Conservation (phyloP, 23 red algal species). For the Gracilaria caudata region DNA sequence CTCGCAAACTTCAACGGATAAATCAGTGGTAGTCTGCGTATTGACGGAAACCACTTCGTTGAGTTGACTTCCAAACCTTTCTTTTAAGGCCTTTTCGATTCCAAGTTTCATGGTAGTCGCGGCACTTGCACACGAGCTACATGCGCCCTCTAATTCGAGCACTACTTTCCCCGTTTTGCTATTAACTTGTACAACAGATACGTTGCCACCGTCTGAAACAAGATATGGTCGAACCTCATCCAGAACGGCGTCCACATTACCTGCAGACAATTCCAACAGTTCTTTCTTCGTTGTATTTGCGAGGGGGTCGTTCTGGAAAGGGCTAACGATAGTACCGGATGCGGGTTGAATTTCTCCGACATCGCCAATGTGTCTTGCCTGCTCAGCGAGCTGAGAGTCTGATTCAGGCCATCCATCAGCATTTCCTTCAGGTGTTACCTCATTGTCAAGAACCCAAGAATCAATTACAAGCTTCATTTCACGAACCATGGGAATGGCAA, state of each 20-base stretch:
- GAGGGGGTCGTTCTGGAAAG: conserved; percentile 55
- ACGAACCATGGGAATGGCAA: conserved; percentile 52
- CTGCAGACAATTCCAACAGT: conserved; percentile 34
- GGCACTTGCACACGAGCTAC: conserved; percentile 78
- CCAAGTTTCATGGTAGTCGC: conserved; percentile 91
- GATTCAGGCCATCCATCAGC: conserved; percentile 43
- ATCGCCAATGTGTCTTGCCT: conserved; percentile 17
- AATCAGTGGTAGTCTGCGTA: conserved; percentile 8
- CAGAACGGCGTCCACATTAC: conserved; percentile 62
- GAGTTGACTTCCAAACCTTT: conserved; percentile 62
- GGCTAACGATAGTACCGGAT: conserved; percentile 57
- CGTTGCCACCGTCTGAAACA: conserved; percentile 89
- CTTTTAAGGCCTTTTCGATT: conserved; percentile 76
- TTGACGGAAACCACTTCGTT: conserved; percentile 52
- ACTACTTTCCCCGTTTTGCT: conserved; percentile 37
- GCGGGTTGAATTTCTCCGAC: not conserved
- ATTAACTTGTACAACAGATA: conserved; percentile 80
- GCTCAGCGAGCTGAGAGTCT: conserved; percentile 59
- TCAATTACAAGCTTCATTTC: conserved; percentile 78
- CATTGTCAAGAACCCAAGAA: conserved; percentile 72
- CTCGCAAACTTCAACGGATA: conserved; percentile 40
- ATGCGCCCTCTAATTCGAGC: conserved; percentile 87
- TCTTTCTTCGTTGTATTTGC: not conserved
- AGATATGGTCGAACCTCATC: conserved; percentile 88
- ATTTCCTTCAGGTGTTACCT: conserved; percentile 51